These are phyloP conservation scores for Kuraishia hungarica DNA, from an alignment of 805 yeast species.

Conservation along the genomic window DNA sequence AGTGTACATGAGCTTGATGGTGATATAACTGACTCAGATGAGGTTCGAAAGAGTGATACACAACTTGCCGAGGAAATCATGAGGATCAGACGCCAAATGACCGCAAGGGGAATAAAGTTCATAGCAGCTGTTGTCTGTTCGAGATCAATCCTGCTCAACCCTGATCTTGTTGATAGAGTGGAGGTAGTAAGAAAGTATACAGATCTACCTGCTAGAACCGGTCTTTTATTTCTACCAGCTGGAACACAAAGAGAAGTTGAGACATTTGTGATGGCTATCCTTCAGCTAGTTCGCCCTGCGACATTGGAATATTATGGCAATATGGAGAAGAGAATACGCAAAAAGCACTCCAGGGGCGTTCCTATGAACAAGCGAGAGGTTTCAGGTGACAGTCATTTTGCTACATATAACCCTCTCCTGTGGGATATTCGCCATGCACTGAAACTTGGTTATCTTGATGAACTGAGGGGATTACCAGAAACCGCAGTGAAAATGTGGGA, in stretches of 20 bases:
- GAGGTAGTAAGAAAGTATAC: slow-evolving; percentile 30
- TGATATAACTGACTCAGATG: slow-evolving; percentile 17
- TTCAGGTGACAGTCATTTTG: not conserved
- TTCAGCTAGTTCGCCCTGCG: slow-evolving; percentile 29
- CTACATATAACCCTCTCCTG: slow-evolving; percentile 12
- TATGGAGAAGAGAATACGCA: slow-evolving; percentile 31
- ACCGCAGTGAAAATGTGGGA: slow-evolving; percentile 42
- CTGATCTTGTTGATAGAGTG: slow-evolving; percentile 26
- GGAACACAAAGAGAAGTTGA: slow-evolving; percentile 31
- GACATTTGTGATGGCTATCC: slow-evolving; percentile 27
- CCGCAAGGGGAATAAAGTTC: slow-evolving; percentile 21
- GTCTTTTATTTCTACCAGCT: slow-evolving; percentile 32
- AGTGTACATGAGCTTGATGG: slow-evolving; percentile 31
- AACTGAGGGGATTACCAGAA: slow-evolving; percentile 38
- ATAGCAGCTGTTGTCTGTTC: slow-evolving; percentile 26
- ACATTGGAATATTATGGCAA: slow-evolving; percentile 34
- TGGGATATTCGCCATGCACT: slow-evolving; percentile 45
- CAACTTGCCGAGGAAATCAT: slow-evolving; percentile 28
- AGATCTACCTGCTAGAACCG: slow-evolving; percentile 34
- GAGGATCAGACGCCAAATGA: slow-evolving; percentile 22
- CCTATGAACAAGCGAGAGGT: not conserved
- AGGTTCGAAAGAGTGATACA: slow-evolving; percentile 17
- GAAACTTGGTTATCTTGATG: slow-evolving; percentile 42
- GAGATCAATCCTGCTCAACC: slow-evolving; percentile 17
- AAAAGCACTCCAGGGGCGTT: slow-evolving; percentile 22